Conservation (phyloP, 495 filamentous ascomycete genomes). For the Gamarada debralockiae region DNA sequence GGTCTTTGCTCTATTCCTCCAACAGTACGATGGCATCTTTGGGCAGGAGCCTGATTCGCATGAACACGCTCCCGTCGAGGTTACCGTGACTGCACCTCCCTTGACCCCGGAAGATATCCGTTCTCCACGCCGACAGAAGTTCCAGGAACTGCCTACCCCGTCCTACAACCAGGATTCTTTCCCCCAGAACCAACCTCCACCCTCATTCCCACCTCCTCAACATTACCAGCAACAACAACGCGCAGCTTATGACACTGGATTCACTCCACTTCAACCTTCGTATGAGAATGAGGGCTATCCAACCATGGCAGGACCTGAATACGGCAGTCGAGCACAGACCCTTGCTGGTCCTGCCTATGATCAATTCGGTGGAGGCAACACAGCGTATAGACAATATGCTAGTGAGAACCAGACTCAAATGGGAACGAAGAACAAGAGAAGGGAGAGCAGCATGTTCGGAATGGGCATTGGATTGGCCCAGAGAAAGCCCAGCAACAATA, state of each 20-base stretch:
- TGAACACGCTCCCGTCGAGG: constrained; percentile 31
- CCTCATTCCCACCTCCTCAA: constrained; percentile 7
- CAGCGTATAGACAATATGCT: constrained; percentile 26
- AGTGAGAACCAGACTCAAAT: constrained; percentile 18
- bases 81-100: constrained; percentile 37
- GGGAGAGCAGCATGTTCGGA: constrained; percentile 57
- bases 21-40: constrained; percentile 86
- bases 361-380: constrained; percentile 18
- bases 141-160: constrained; percentile 65
- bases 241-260: constrained; percentile 50
- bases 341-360: constrained; percentile 34
- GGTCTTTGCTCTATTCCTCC: constrained; percentile 89
- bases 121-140: constrained; percentile 65
- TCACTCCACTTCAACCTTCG: constrained; percentile 57
- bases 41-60: constrained; percentile 61
- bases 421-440: constrained; percentile 47
- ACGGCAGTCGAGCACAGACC: constrained; percentile 31
- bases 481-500: constrained; percentile 16
- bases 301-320: constrained; percentile 31
- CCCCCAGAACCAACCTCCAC: constrained; percentile 19
- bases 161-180: constrained; percentile 61
- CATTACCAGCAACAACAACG: constrained; percentile 25
- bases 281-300: constrained; percentile 38
- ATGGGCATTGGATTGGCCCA: constrained; percentile 31
- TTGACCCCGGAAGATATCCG: constrained; percentile 57